Evolutionary conservation across 495 filamentous ascomycete genomes (phyloP), one percentile per base, ranked within the genome.

Genomic region (Aspergillus funiculosus): DNA sequence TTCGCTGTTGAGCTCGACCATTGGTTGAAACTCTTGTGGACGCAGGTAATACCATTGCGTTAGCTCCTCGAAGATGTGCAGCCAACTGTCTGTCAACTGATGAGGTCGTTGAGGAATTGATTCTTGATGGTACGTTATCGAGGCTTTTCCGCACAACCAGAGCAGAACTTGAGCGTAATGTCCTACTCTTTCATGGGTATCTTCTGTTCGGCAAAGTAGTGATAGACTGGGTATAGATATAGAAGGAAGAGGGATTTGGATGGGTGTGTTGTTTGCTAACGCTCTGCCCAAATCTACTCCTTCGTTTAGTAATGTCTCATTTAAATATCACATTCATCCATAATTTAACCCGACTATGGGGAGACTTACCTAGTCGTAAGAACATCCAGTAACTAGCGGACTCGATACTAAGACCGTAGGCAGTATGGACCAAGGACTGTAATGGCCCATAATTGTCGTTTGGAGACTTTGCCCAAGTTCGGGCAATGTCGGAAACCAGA

Each of bases 321-420:
- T 9, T 13, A 14, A 35, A 34, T n/a, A n/a, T n/a, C 3, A 6
- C 7, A 2, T 26, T 22, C 30, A 29, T 1, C 15, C n/a, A 35
- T 11, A 1, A 17, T 37, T 5, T 5, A 9, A 5, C n/a, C n/a
- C n/a, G n/a, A n/a, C n/a, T n/a, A n/a, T n/a, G 14, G 26, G 27
- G 44, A 15, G 36, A 52, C 52, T 40, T 59, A 64, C 68, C 64
- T 9, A 61, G 46, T 44, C 66, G 56, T 25, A 62, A 30, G 40
- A 66, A 59, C 20, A 67, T 55, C 67, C 63, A 72, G 30, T 66
- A 66, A 10, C 60, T 51, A 9, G 53, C 56, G 4, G 59, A 57
- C 15, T 61, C 55, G 8, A 66, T 42, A 37, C 53, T 34, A 11
- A 43, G 42, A 10, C 43, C 48, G 4, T 48, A 42, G 1, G 56